A percentile compares a stretch with the other conserved stretches of the same genome.
Evolutionary conservation across 2,329 filamentous ascomycete genomes (phyloP).

Genomic region (Epichloe festucae): DNA sequence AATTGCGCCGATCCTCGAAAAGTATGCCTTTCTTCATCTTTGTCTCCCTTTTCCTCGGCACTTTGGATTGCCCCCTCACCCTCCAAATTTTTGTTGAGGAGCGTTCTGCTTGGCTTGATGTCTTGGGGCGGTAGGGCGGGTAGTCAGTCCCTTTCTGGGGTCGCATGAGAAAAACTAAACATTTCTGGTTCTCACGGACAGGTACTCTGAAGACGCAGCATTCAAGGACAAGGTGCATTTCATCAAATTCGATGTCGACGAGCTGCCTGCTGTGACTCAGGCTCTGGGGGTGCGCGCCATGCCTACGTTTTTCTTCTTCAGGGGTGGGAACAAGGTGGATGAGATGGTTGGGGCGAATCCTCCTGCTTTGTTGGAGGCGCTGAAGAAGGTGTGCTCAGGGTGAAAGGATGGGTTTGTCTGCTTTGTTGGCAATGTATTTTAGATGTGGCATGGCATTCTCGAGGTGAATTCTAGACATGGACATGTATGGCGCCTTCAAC

Average conservation of each 20-base stretch:
- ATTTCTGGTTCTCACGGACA: slow-evolving; percentile 1
- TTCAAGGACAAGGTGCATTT: slow-evolving; percentile 54
- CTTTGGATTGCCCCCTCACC: no score
- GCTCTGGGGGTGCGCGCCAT: slow-evolving; percentile 76
- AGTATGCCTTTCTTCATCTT: slow-evolving; percentile 7
- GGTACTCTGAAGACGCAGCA: slow-evolving; percentile 24
- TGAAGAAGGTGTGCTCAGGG: slow-evolving; percentile 5
- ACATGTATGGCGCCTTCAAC: no score
- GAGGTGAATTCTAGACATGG: not conserved
- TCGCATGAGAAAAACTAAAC: not conserved
- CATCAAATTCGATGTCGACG: slow-evolving; percentile 83
- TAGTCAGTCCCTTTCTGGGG: no score
- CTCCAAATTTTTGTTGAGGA: no score
- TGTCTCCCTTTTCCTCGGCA: not conserved
- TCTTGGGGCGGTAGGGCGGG: no score
- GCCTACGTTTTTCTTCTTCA: slow-evolving; percentile 82
- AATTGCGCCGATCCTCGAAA: slow-evolving; percentile 57
- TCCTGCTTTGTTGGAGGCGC: slow-evolving; percentile 33
- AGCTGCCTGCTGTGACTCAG: slow-evolving; percentile 58
- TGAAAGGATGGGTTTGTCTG: no score
- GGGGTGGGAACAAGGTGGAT: slow-evolving; percentile 56
- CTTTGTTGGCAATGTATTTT: not conserved
- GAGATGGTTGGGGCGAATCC: slow-evolving; percentile 74
- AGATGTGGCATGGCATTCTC: not conserved
- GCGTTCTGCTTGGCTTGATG: no score